phyloP scores from a whole-genome alignment of 1,284 basidiomycete genomes.

The Trichosporon sp. region DNA sequence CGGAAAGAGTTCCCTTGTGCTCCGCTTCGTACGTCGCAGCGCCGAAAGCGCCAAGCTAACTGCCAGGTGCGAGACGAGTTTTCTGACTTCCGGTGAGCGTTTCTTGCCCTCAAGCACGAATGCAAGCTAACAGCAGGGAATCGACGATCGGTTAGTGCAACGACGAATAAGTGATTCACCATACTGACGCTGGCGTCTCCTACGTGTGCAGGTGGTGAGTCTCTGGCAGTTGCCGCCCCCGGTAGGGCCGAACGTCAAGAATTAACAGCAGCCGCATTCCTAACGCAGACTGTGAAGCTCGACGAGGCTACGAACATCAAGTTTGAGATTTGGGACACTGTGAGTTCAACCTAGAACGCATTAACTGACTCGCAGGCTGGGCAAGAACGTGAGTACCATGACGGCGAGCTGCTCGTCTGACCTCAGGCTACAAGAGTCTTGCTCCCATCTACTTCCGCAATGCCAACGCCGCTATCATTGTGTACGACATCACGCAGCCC shows the following conservation, averaged over 20 bases:
- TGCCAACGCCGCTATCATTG: slow-evolving; percentile 95
- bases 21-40: slow-evolving; percentile 71
- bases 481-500: slow-evolving; percentile 80
- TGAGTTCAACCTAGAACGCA: slow-evolving; percentile 13
- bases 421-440: slow-evolving; percentile 47
- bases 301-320: slow-evolving; percentile 88
- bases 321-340: slow-evolving; percentile 88
- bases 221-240: neutral
- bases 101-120: neutral
- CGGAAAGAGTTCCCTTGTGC: slow-evolving; percentile 91
- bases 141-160: slow-evolving; percentile 43
- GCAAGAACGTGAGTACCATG: slow-evolving; percentile 43
- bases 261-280: slow-evolving; percentile 69
- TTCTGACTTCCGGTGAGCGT: slow-evolving; percentile 82
- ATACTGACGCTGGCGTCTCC: slow-evolving; percentile 5
- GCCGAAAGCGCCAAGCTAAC: neutral
- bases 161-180: too few species aligned
- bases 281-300: slow-evolving; percentile 89
- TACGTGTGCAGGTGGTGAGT: slow-evolving; percentile 22
- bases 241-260: neutral
- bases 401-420: neutral
- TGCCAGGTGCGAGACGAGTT: slow-evolving; percentile 72
- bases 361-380: slow-evolving; percentile 37
- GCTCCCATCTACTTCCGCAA: slow-evolving; percentile 98
- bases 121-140: slow-evolving; percentile 31